phyloP scores from a whole-genome alignment of 306 rosid genomes.

The Parietaria judaica region DNA sequence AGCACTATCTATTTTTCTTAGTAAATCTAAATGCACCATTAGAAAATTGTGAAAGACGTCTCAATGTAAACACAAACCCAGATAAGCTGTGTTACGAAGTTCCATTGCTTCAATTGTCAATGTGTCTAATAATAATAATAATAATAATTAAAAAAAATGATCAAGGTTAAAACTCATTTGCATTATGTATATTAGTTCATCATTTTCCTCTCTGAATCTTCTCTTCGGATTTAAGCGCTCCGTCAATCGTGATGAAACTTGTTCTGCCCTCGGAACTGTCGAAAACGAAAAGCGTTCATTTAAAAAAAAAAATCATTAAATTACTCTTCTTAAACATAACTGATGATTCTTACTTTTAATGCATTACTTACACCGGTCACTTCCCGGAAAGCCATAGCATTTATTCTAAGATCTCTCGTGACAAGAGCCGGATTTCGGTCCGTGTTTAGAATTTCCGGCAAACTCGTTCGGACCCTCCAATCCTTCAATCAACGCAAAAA shows the following conservation, averaged over 20 bases:
- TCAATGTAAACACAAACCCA: too few relatives aligned
- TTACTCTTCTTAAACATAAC: not conserved
- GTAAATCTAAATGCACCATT: too few relatives aligned
- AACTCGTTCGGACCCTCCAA: slow-evolving; percentile 10
- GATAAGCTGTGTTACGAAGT: too few relatives aligned
- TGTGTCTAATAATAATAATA: too few relatives aligned
- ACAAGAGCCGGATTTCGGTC: slow-evolving; percentile 18
- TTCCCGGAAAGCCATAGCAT: slow-evolving; percentile 16
- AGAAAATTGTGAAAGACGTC: too few relatives aligned
- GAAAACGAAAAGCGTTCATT: not conserved
- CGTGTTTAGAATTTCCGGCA: slow-evolving; percentile 15
- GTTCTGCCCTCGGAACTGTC: not conserved
- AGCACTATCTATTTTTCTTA: too few relatives aligned
- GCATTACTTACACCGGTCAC: slow-evolving; percentile 6
- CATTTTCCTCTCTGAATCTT: not conserved
- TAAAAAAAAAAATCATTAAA: not conserved
- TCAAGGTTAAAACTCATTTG: too few relatives aligned
- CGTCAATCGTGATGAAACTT: slow-evolving; percentile 7
- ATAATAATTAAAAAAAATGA: too few relatives aligned
- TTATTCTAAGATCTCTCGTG: slow-evolving; percentile 25
- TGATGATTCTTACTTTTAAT: not conserved
- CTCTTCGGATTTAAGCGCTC: not conserved
- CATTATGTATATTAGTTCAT: too few relatives aligned
- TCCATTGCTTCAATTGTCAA: too few relatives aligned
- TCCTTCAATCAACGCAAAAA: slow-evolving; percentile 18